Conservation (phyloP, 2,329 filamentous ascomycete genomes). For the Trichoderma pleuroti region DNA sequence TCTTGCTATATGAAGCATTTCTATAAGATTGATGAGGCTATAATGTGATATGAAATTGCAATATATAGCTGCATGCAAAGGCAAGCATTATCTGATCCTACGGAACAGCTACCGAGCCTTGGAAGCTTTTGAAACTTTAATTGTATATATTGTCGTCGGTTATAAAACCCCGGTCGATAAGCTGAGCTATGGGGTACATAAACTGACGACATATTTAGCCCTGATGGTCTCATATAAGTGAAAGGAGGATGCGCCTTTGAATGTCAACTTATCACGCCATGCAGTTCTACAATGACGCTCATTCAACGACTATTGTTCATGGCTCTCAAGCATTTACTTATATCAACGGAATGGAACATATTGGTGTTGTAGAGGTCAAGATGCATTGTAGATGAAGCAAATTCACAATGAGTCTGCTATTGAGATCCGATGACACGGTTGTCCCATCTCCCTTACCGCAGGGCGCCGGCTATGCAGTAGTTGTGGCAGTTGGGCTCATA, state of each 20-base stretch:
- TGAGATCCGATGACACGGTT: not conserved
- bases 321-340: not conserved
- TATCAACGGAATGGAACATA: not conserved
- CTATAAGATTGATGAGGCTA: not conserved
- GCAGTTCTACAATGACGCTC: not conserved
- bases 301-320: not conserved
- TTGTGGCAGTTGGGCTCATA: not conserved
- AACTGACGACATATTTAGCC: constrained; percentile 8
- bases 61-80: not conserved
- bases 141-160: too few species aligned
- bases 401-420: not conserved
- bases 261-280: constrained; percentile 3
- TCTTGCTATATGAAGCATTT: not conserved
- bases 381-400: not conserved
- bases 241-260: not conserved
- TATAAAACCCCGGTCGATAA: not conserved
- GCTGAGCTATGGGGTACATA: not conserved
- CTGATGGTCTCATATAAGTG: constrained; percentile 5
- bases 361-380: not conserved
- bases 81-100: not conserved
- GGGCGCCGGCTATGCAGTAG: not conserved
- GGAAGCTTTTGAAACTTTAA: not conserved
- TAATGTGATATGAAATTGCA: not conserved
- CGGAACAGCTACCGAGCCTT: not conserved
- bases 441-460: not conserved